These are phyloP conservation scores for Albifimbria verrucaria DNA, from an alignment of 2,329 filamentous ascomycete genomes.

Conservation along the genomic window DNA sequence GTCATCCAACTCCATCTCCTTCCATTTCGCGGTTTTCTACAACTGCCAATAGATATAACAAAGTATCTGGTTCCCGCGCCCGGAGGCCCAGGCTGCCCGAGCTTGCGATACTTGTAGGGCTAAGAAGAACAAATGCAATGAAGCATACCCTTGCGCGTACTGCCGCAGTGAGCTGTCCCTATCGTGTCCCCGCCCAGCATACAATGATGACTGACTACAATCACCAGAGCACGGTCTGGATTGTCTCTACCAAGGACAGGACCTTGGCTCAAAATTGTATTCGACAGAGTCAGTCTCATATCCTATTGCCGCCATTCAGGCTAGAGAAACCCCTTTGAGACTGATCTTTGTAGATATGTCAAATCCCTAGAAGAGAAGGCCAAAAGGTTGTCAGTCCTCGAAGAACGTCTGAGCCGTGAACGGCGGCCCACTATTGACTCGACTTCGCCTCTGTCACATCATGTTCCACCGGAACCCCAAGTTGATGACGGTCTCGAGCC, in stretches of 20 bases:
- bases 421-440: neutral
- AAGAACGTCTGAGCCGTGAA: constrained; percentile 16
- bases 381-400: constrained; percentile 11
- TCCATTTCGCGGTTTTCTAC: neutral
- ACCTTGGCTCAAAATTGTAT: neutral
- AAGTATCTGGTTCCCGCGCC: neutral
- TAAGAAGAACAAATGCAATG: constrained; percentile 48
- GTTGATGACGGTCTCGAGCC: neutral
- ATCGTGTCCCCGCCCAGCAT: neutral
- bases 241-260: constrained; percentile 24
- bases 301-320: neutral
- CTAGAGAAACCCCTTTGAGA: too few relatives aligned
- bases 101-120: constrained; percentile 42
- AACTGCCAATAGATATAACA: neutral
- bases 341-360: constrained; percentile 16
- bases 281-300: neutral
- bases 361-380: constrained; percentile 18
- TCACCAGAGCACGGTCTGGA: constrained; percentile 15
- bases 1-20: neutral
- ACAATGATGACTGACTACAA: constrained; percentile 1
- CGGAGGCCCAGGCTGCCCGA: constrained; percentile 36
- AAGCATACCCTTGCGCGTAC: constrained; percentile 31
- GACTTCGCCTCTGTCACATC: neutral
- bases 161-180: constrained; percentile 10
- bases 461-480: neutral